A percentile compares a stretch with the other conserved stretches of the same genome.
Evolutionary conservation across 148 eudicot species (phyloP).

Genomic region (Gaultheria prostrata): DNA sequence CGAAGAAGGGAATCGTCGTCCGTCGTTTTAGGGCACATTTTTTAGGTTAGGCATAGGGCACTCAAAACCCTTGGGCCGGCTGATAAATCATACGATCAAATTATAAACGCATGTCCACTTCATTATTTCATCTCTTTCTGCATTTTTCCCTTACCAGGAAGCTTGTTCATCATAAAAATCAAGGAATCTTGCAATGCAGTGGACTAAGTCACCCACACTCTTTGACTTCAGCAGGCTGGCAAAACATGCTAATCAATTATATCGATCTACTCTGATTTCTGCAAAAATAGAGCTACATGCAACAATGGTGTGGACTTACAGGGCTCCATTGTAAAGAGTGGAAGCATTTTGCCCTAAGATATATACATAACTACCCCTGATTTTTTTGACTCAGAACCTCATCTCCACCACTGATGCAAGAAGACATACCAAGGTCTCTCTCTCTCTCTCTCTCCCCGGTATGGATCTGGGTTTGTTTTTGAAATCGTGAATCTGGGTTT

Average conservation of each 20-base stretch:
- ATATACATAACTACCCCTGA: not conserved
- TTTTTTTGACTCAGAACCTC: constrained; percentile 5
- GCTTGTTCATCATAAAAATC: too few relatives aligned
- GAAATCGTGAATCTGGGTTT: too few relatives aligned
- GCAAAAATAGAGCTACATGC: not conserved
- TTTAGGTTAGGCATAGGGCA: too few relatives aligned
- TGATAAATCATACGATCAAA: too few relatives aligned
- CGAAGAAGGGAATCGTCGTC: too few relatives aligned
- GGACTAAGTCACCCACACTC: not conserved
- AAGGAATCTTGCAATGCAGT: not conserved
- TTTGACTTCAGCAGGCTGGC: not conserved
- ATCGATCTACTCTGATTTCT: constrained; percentile 1
- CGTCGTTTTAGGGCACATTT: too few relatives aligned
- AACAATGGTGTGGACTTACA: not conserved
- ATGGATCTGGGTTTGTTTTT: too few relatives aligned
- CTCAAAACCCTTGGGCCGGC: too few relatives aligned
- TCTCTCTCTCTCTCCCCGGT: too few relatives aligned
- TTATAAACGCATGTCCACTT: not conserved
- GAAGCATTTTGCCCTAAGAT: not conserved
- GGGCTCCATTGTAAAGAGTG: not conserved
- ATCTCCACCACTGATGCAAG: not conserved
- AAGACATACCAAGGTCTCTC: too few relatives aligned
- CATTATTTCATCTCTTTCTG: too few relatives aligned
- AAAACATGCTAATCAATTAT: not conserved
- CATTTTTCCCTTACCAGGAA: not conserved